Evolutionary conservation across 179 eudicot genomes (phyloP).

Genomic region (Nepenthes alata): DNA sequence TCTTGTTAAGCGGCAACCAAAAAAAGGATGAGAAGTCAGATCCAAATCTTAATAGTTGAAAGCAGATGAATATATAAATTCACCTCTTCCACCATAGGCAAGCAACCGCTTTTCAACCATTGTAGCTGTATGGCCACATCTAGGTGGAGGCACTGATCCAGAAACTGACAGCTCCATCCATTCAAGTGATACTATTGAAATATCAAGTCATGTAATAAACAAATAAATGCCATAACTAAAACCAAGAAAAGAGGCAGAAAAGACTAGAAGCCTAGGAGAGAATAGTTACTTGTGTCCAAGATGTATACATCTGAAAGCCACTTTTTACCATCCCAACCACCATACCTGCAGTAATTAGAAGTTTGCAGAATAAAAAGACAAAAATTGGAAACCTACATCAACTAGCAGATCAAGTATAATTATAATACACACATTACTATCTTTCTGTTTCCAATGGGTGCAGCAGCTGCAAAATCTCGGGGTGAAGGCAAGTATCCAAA

Average conservation of each 20-base stretch:
- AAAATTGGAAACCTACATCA: neutral
- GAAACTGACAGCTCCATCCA: slow-evolving; percentile 83
- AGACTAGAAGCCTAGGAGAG: neutral
- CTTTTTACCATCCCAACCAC: slow-evolving; percentile 97
- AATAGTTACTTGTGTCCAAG: slow-evolving; percentile 76
- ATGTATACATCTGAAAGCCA: slow-evolving; percentile 91
- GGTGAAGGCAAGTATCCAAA: slow-evolving; percentile 96
- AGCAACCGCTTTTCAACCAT: slow-evolving; percentile 95
- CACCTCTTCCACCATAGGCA: slow-evolving; percentile 70
- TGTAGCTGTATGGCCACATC: slow-evolving; percentile 95
- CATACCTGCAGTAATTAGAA: slow-evolving; percentile 56
- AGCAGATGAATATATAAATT: neutral
- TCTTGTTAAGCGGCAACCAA: too few relatives aligned
- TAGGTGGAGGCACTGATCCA: slow-evolving; percentile 79
- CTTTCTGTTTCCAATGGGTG: slow-evolving; percentile 83
- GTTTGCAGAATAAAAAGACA: slow-evolving; percentile 6
- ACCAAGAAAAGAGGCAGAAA: slow-evolving; percentile 3
- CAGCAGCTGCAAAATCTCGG: slow-evolving; percentile 92
- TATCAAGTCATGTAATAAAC: slow-evolving; percentile 7
- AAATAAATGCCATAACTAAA: neutral
- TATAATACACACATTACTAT: slow-evolving; percentile 65
- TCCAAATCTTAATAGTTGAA: neutral
- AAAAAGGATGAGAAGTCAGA: neutral
- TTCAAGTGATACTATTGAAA: slow-evolving; percentile 73
- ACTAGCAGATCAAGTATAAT: slow-evolving; percentile 4